Base-by-base conservation (phyloP, 2,329 filamentous ascomycete species). In the Drechslerella stenobrocha region DNA sequence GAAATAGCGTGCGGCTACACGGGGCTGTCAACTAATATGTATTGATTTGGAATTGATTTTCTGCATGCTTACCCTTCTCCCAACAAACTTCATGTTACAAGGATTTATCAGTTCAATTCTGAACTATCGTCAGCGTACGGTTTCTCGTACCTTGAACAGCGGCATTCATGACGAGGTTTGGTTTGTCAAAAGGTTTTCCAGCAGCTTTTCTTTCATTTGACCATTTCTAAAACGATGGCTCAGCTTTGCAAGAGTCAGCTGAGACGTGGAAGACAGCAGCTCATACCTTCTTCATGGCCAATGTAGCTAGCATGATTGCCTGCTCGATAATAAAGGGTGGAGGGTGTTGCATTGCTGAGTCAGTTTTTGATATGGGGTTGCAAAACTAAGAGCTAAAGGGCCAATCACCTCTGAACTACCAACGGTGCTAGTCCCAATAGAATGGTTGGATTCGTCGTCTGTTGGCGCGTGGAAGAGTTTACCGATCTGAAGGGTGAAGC, bases 101-200 rank as follows among this genome's bases (percentile, higher is more conserved):
- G 8, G 42, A 26, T 3, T 42, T 23, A 47, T 32, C 46, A 26
- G 15, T 8, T 6, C 9, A 2, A n/a, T 34, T n/a, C 20, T 9
- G 23, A 30, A 57, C 34, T 28, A 2, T 37, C 11, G 28, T 1
- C 32, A 32, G 11, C 0, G 87, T 87, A 80, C 96, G 96, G 77
- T 96, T 90, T 91, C 91, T 96, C 81, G 90, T 96, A 37, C 96
- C 92, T 78, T 97, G 92, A 1, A 96, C 92, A 28, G 92, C 91
- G 23, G 89, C 90, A 73, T 89, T 93, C 92, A 97, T 96, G 80
- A 97, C 80, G 69, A 97, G 87, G 78, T 97, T 97, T 57, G 92
- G 92, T 44, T 83, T 82, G 70, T 90, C 88, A 67, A 77, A 83
- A 56, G 90, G 83, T 79, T 95, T 93, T 69, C 90, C 91, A 73